Percentiles rank a stretch among this genome's conserved stretches.
Evolutionary conservation across 306 rosid genomes (phyloP).

Genomic region (Inga leiocalycina): DNA sequence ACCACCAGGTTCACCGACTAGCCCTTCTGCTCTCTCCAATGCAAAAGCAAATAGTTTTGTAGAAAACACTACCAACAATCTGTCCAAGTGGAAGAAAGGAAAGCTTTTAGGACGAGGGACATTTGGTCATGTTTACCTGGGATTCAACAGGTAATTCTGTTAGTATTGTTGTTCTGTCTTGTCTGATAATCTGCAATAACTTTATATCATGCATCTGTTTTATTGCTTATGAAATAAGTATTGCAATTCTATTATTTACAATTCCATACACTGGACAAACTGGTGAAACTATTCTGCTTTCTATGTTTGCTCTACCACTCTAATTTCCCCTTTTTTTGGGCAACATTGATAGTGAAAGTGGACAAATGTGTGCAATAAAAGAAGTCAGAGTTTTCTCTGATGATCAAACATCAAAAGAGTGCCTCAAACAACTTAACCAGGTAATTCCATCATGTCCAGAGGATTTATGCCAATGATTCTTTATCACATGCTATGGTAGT

Average conservation of each 20-base stretch:
- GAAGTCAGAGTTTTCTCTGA: slow-evolving; percentile 87
- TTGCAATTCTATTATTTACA: slow-evolving; percentile 1
- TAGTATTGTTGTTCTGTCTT: not conserved
- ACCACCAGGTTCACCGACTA: slow-evolving; percentile 94
- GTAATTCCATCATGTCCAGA: slow-evolving; percentile 42
- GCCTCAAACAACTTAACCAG: slow-evolving; percentile 96
- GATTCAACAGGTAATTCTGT: slow-evolving; percentile 77
- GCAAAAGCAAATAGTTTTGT: slow-evolving; percentile 37
- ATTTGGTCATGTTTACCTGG: slow-evolving; percentile 92
- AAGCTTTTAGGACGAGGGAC: slow-evolving; percentile 95
- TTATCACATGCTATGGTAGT: slow-evolving; percentile 2
- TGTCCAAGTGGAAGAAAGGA: slow-evolving; percentile 91
- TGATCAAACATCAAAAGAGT: slow-evolving; percentile 82
- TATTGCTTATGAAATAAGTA: slow-evolving; percentile 4
- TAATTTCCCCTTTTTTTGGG: slow-evolving; percentile 16
- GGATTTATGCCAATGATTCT: slow-evolving; percentile 4
- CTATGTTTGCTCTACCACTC: slow-evolving; percentile 27
- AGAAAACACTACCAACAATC: slow-evolving; percentile 45
- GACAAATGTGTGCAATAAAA: slow-evolving; percentile 99
- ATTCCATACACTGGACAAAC: slow-evolving; percentile 26
- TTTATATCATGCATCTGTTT: slow-evolving; percentile 3
- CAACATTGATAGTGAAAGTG: slow-evolving; percentile 70
- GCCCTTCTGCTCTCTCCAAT: slow-evolving; percentile 67
- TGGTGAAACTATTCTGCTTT: slow-evolving; percentile 24
- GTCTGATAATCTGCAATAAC: not conserved